phyloP scores from a whole-genome alignment of 2,329 filamentous ascomycete genomes.

The Phoma sp. region DNA sequence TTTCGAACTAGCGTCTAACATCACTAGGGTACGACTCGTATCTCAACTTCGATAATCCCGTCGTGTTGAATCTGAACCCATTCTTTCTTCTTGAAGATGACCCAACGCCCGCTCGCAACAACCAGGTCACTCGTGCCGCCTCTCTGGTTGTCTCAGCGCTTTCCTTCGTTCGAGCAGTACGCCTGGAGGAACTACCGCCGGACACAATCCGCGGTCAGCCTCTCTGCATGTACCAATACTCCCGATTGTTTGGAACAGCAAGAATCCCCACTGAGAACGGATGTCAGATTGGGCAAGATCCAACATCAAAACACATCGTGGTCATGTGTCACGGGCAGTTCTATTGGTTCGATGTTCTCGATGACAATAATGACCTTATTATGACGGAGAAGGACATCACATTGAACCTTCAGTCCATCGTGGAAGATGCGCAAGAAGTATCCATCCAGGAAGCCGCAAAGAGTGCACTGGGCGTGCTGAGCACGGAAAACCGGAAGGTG shows the following conservation, averaged over 20 bases:
- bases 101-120: slow-evolving; percentile 92
- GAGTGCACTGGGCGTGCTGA: slow-evolving; percentile 88
- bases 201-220: slow-evolving; percentile 84
- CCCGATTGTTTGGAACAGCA: slow-evolving; percentile 90
- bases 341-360: slow-evolving; percentile 98
- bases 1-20: background rate
- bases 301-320: slow-evolving; percentile 89
- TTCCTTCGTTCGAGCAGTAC: slow-evolving; percentile 89
- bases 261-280: slow-evolving; percentile 92
- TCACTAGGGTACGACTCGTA: slow-evolving; percentile 94
- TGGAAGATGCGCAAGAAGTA: slow-evolving; percentile 86
- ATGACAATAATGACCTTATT: slow-evolving; percentile 92
- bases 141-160: slow-evolving; percentile 89
- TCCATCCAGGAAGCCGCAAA: slow-evolving; percentile 96
- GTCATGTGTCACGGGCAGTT: slow-evolving; percentile 95
- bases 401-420: slow-evolving; percentile 88
- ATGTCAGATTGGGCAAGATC: slow-evolving; percentile 94
- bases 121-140: slow-evolving; percentile 92
- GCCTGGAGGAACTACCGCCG: slow-evolving; percentile 89
- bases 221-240: slow-evolving; percentile 98
- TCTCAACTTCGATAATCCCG: slow-evolving; percentile 95
- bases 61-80: slow-evolving; percentile 95
- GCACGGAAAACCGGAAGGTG: slow-evolving; percentile 93
- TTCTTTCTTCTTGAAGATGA: slow-evolving; percentile 98
- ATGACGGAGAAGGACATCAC: slow-evolving; percentile 96